A percentile compares a stretch with the other conserved stretches of the same genome.
Evolutionary conservation across 306 rosid species (phyloP).

Genomic region (Vigna reflexopilosa): DNA sequence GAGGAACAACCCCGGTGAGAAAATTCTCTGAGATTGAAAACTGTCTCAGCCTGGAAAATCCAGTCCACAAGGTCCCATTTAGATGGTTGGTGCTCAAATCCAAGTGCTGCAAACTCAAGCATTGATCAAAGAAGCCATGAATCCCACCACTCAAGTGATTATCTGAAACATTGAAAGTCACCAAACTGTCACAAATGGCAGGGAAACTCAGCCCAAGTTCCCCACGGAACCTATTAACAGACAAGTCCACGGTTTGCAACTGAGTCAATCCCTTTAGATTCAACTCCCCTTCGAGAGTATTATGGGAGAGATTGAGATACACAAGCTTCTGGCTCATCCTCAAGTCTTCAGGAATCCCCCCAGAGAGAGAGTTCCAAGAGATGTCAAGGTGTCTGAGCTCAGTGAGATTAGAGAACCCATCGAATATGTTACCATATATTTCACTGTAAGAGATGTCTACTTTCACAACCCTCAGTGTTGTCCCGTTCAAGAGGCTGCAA

Average conservation of each 20-base stretch:
- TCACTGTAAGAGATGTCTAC: conserved; percentile 53
- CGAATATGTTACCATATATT: conserved; percentile 62
- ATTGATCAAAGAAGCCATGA: conserved; percentile 61
- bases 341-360: conserved; percentile 63
- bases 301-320: conserved; percentile 75
- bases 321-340: conserved; percentile 61
- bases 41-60: conserved; percentile 58
- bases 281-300: conserved; percentile 59
- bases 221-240: conserved; percentile 67
- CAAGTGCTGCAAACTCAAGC: conserved; percentile 64
- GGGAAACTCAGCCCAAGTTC: conserved; percentile 63
- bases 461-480: conserved; percentile 53
- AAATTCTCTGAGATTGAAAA: conserved; percentile 74
- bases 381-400: conserved; percentile 73
- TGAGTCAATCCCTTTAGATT: conserved; percentile 63
- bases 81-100: conserved; percentile 78
- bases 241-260: conserved; percentile 66
- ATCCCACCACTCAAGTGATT: conserved; percentile 69
- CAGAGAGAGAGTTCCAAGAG: conserved; percentile 70
- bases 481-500: conserved; percentile 47
- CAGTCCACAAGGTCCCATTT: conserved; percentile 66
- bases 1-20: conserved; percentile 56
- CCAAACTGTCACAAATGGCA: conserved; percentile 62
- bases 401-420: conserved; percentile 66
- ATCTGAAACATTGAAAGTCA: conserved; percentile 63